Conservation (phyloP, 2,329 filamentous ascomycete species). For the Fusarium proliferatum region DNA sequence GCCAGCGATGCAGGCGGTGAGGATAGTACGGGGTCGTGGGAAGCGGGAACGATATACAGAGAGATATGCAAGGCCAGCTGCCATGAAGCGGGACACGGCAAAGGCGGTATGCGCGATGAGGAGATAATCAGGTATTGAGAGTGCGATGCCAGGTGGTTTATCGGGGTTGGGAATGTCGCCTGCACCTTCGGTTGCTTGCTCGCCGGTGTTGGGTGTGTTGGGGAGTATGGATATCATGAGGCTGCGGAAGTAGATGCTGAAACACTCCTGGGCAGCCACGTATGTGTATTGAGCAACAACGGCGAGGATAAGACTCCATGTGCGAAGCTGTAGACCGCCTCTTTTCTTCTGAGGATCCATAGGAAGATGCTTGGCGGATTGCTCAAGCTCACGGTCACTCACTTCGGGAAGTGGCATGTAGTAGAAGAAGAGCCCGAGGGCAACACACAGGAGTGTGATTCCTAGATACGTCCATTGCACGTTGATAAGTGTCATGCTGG, state of each 20-base stretch:
- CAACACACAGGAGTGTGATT: conserved; percentile 78
- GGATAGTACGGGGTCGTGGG: conserved; percentile 75
- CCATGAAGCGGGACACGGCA: conserved; percentile 77
- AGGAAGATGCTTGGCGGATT: conserved; percentile 59
- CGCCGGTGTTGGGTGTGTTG: conserved; percentile 30
- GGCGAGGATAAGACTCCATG: conserved; percentile 73
- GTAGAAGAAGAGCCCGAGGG: conserved; percentile 75
- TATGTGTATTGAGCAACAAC: conserved; percentile 83
- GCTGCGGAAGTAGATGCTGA: conserved; percentile 69
- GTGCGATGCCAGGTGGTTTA: conserved; percentile 57
- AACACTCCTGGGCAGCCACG: conserved; percentile 76
- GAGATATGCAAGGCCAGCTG: conserved; percentile 71
- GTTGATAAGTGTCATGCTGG: conserved; percentile 68
- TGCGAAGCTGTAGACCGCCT: conserved; percentile 64
- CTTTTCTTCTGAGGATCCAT: conserved; percentile 63
- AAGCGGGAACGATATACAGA: conserved; percentile 59
- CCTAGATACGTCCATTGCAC: conserved; percentile 90
- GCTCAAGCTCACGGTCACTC: conserved; percentile 65
- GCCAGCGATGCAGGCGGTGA: conserved; percentile 69
- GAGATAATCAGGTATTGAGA: conserved; percentile 73
- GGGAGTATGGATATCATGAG: conserved; percentile 59
- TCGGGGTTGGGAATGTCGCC: conserved; percentile 48
- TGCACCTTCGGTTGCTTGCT: conserved; percentile 37
- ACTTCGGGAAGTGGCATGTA: conserved; percentile 75
- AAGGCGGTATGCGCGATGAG: conserved; percentile 80